Base-by-base conservation (phyloP, 352 stramenopile species). In the Phytophthora pinifolia region DNA sequence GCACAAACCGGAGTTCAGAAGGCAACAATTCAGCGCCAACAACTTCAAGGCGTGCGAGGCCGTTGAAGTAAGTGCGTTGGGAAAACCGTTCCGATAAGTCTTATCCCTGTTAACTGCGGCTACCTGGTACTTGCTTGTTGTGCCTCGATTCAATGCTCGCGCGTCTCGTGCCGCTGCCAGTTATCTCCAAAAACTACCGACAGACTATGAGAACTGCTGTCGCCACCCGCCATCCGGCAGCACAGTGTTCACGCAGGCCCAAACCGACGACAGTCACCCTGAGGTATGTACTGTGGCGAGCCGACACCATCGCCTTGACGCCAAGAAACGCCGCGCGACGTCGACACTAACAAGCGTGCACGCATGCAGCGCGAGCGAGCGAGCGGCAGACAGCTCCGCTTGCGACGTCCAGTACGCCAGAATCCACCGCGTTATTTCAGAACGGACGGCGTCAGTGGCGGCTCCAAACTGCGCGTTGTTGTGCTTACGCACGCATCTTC, bases 71-170 rank as follows among this genome's bases (percentile, higher is more conserved):
- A 63, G 55, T 53, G 31, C 27, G 15, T 48, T 22, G 54, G 41
- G 46, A 58, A 51, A 63, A 59, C 55, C 55, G 41, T 31, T 46
- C 46, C 13, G 55, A 63, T 53, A 42, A 58, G 55, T 22, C 47
- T 50, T 37, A 53, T 59, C 55, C 30, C 33, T 30, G 25, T 54
- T 59, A 46, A 59, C 46, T 59, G 42, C 46, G 17, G n/a, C n/a
- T n/a, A n/a, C n/a, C n/a, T n/a, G n/a, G n/a, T n/a, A n/a, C n/a
- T n/a, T n/a, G n/a, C n/a, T n/a, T n/a, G n/a, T n/a, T n/a, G n/a
- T n/a, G n/a, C n/a, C 17, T 34, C 46, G 25, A 42, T 41, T 44
- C 49, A 18, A 14, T 18, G 47, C 9, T 34, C 18, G 47, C 29
- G 47, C 29, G 47, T 55, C 35, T 54, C 47, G 47, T 22, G 12